Base-by-base conservation (phyloP, 179 eudicot species). In the Amaranthus tricolor region DNA sequence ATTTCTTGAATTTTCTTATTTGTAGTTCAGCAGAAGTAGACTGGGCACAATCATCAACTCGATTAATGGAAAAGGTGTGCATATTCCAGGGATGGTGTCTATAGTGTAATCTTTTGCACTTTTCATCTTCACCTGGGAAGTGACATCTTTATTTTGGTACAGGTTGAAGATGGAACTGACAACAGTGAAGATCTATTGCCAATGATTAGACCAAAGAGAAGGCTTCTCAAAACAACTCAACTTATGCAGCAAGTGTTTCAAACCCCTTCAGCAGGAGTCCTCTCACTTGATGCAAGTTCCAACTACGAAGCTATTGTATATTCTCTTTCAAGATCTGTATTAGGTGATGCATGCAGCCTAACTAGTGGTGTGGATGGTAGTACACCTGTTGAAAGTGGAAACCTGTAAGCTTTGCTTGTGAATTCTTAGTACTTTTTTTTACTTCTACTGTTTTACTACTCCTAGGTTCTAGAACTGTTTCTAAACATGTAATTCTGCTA, bases 211-310 rank as follows among this genome's bases (percentile, higher is more conserved):
- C 80, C 88, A 47, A 89, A 74, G 78, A 93, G 90, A 74, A 87
- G 99, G 86, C 95, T 95, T 72, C 74, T 81, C 58, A 74, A 83
- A 79, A 84, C 99, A 21, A 85, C 97, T 21, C 93, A 91, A 70
- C 90, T 95, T 76, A 86, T 89, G 97, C 99, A 95, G 85, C 98
- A 85, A 84, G 79, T 91, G 61, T 80, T 95, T 79, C 75, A 75
- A 17, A 89, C 98, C 82, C 93, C 96, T 61, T 79, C 85, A 71
- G 74, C 86, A 44, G 77, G 76, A 31, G 67, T 84, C 71, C 88
- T 95, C 20, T 91, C 89, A 56, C 81, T 84, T 57, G 88, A 91
- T 86, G 91, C 88, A 4, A 82, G 77, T 76, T 87, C 85, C 64
- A 80, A 75, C 53, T 74, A 72, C 83, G 97, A 93, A 69, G 69